A percentile compares a stretch with the other conserved stretches of the same genome.
Conservation (phyloP, 495 filamentous ascomycete species). For the Neurospora hispaniola region DNA sequence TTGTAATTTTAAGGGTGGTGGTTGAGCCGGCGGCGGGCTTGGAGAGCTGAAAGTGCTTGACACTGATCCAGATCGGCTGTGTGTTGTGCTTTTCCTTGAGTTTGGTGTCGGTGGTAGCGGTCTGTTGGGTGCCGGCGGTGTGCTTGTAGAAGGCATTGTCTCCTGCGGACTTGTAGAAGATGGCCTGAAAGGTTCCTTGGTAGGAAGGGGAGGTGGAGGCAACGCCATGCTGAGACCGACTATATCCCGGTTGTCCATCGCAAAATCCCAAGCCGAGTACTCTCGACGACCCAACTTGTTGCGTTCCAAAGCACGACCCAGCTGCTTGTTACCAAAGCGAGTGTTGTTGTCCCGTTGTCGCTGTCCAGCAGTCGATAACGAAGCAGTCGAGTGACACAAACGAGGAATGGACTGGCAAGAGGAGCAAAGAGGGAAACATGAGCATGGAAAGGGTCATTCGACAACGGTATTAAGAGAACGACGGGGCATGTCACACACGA, state of each 20-base stretch:
- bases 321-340: slow-evolving; percentile 7
- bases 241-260: slow-evolving; percentile 2
- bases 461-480: slow-evolving; percentile 3
- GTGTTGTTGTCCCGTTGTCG: slow-evolving; percentile 14
- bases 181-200: not conserved
- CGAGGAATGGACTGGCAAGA: not conserved
- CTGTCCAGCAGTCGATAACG: slow-evolving; percentile 23
- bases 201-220: slow-evolving; percentile 18
- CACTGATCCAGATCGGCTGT: not conserved
- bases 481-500: not conserved
- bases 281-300: slow-evolving; percentile 15
- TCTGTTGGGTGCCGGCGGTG: slow-evolving; percentile 18
- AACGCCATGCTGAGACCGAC: slow-evolving; percentile 8
- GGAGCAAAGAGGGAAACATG: slow-evolving; percentile 1
- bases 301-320: slow-evolving; percentile 9
- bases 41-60: slow-evolving; percentile 5
- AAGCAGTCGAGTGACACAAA: not conserved
- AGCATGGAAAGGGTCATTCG: not conserved
- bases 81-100: slow-evolving; percentile 2
- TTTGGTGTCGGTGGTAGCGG: slow-evolving; percentile 19
- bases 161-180: slow-evolving; percentile 1
- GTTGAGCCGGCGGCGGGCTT: slow-evolving; percentile 11
- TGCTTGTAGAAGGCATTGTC: slow-evolving; percentile 2
- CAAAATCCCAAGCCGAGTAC: slow-evolving; percentile 4
- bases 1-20: slow-evolving; percentile 13